A percentile compares a stretch with the other conserved stretches of the same genome.
phyloP scores from a whole-genome alignment of 1,139 yeast genomes.

The Suhomyces anneliseae region DNA sequence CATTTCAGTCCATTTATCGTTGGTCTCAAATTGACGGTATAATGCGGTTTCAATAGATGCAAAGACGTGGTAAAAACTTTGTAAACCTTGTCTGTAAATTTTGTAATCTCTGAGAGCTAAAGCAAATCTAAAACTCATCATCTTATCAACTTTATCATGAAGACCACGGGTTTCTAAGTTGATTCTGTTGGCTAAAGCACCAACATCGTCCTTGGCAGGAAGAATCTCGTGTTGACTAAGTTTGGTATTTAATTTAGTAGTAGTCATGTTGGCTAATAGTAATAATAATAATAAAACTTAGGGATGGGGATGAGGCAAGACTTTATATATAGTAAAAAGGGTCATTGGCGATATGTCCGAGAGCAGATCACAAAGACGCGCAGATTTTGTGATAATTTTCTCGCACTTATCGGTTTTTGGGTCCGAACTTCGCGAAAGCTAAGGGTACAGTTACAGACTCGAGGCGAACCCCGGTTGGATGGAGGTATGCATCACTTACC shows the following conservation, averaged over 20 bases:
- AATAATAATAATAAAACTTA: too few species aligned
- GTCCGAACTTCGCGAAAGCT: background rate
- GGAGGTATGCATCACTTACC: too few species aligned
- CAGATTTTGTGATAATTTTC: conserved; percentile 3
- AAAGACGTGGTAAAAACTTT: conserved; percentile 75
- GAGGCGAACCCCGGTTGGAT: too few species aligned
- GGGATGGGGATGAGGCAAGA: background rate
- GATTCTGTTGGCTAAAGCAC: conserved; percentile 81
- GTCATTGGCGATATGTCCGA: conserved; percentile 9
- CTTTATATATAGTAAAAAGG: background rate
- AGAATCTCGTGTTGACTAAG: conserved; percentile 56
- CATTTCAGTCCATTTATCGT: conserved; percentile 45
- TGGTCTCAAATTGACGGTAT: conserved; percentile 44
- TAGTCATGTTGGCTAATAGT: background rate
- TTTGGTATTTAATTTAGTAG: conserved; percentile 35
- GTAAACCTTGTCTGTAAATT: conserved; percentile 79
- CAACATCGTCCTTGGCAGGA: conserved; percentile 72
- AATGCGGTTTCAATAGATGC: conserved; percentile 62
- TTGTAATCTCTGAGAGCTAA: conserved; percentile 73
- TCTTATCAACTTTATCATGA: conserved; percentile 70
- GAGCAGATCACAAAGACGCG: background rate
- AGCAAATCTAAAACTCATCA: conserved; percentile 69
- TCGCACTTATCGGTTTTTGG: conserved; percentile 8
- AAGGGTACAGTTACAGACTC: background rate
- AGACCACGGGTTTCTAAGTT: conserved; percentile 62